A percentile compares a stretch with the other conserved stretches of the same genome.
phyloP scores from a whole-genome alignment of 2,329 filamentous ascomycete species.

The Fusarium multiceps region DNA sequence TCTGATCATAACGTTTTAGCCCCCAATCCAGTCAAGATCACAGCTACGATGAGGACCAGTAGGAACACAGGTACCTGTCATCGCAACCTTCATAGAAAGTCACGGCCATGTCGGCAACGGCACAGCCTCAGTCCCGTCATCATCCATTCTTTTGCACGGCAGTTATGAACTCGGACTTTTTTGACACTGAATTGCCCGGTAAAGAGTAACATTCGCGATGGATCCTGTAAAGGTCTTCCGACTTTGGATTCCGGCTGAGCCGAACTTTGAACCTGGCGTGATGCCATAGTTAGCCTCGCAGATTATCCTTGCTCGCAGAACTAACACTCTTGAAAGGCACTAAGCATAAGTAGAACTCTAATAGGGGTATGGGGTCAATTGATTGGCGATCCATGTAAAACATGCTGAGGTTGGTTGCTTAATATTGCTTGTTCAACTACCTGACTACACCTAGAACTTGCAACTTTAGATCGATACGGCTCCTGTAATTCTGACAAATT shows the following conservation, averaged over 20 bases:
- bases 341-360: not conserved
- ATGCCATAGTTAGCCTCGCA: not conserved
- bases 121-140: constrained; percentile 15
- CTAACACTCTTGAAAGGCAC: not conserved
- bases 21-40: not conserved
- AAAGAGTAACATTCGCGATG: not conserved
- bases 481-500: constrained; percentile 40
- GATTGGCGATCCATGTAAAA: not conserved
- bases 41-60: not conserved
- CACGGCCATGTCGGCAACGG: not conserved
- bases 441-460: fast-evolving
- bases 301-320: not conserved
- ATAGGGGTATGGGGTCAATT: not conserved
- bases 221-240: not conserved
- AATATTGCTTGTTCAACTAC: no score
- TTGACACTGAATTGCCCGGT: not conserved
- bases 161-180: not conserved
- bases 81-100: not conserved
- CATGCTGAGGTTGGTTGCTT: not conserved
- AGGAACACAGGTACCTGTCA: constrained; percentile 6
- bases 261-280: not conserved
- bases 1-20: not conserved
- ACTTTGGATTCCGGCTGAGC: constrained; percentile 17
- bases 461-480: not conserved
- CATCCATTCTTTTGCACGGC: not conserved